These are phyloP conservation scores for Pythium oligandrum DNA, from an alignment of 352 stramenopile species.

Conservation along the genomic window DNA sequence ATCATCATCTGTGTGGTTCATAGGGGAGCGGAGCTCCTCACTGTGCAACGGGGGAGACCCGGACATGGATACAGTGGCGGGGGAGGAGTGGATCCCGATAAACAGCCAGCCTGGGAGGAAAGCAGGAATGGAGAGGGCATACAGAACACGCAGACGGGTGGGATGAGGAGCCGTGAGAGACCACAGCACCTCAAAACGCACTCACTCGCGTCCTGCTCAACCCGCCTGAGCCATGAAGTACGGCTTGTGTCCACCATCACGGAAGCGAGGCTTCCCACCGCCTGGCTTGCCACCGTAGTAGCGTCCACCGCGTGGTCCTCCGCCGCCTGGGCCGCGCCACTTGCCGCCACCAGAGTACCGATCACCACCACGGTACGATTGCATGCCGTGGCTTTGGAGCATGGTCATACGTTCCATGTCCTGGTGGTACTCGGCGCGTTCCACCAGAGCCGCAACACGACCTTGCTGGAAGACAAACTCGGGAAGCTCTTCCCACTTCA, in stretches of 20 bases:
- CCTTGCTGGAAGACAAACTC: constrained; percentile 66
- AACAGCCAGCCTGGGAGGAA: no score
- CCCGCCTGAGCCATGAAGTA: constrained; percentile 20
- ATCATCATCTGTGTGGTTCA: no score
- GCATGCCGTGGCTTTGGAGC: constrained; percentile 17
- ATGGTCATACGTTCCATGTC: constrained; percentile 57
- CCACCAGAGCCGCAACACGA: constrained; percentile 35
- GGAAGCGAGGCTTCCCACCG: background rate
- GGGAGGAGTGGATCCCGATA: no score
- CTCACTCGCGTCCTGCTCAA: constrained; percentile 1
- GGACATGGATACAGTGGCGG: no score
- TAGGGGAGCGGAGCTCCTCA: no score
- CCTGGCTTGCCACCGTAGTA: constrained; percentile 10
- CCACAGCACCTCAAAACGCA: no score
- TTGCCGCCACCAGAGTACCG: constrained; percentile 31
- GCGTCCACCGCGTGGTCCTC: constrained; percentile 10
- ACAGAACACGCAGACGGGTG: no score
- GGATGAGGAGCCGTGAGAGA: no score
- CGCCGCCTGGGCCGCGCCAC: constrained; percentile 33
- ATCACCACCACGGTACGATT: constrained; percentile 10
- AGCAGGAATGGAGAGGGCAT: no score
- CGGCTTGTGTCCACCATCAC: constrained; percentile 9
- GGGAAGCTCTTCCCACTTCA: constrained; percentile 61
- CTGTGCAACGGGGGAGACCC: no score
- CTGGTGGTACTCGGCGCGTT: constrained; percentile 55